These are phyloP conservation scores for Colletotrichum sansevieriae DNA, from an alignment of 2,329 filamentous ascomycete genomes.

Conservation along the genomic window DNA sequence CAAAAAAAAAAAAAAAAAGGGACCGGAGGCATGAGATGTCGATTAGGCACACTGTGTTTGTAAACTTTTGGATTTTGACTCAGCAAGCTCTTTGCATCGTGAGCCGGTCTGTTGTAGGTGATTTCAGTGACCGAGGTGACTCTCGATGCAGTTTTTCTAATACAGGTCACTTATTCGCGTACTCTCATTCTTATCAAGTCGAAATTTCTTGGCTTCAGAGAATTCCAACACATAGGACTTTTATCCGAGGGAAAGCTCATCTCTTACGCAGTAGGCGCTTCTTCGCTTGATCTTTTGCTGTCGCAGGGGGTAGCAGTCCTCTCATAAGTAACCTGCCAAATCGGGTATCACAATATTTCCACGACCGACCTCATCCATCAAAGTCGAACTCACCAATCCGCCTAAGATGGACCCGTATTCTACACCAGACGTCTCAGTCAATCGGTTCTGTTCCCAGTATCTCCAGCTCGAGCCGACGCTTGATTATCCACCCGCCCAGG, in stretches of 20 bases:
- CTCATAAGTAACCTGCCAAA: background rate
- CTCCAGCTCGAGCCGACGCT: conserved; percentile 79
- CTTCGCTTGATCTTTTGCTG: background rate
- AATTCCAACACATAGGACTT: no score
- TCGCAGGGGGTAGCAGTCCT: background rate
- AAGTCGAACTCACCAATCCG: background rate
- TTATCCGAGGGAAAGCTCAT: no score
- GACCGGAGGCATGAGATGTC: background rate
- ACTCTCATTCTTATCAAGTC: no score
- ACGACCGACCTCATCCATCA: background rate
- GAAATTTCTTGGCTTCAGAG: no score
- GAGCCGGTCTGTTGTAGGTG: background rate
- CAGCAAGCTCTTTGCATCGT: conserved; percentile 9
- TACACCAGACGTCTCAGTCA: conserved; percentile 42
- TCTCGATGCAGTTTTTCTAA: no score
- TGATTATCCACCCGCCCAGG: conserved; percentile 70
- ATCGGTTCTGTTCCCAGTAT: conserved; percentile 79
- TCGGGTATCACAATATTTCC: conserved; percentile 21
- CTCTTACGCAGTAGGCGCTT: no score
- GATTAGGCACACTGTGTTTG: conserved; percentile 26
- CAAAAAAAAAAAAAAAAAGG: background rate
- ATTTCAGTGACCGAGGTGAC: background rate
- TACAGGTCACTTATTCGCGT: no score
- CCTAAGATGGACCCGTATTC: background rate
- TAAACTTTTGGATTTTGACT: conserved; percentile 17